A percentile compares a stretch with the other conserved stretches of the same genome.
These are phyloP conservation scores for Arthrobotrys conoides DNA, from an alignment of 2,329 filamentous ascomycete species.

Conservation along the genomic window DNA sequence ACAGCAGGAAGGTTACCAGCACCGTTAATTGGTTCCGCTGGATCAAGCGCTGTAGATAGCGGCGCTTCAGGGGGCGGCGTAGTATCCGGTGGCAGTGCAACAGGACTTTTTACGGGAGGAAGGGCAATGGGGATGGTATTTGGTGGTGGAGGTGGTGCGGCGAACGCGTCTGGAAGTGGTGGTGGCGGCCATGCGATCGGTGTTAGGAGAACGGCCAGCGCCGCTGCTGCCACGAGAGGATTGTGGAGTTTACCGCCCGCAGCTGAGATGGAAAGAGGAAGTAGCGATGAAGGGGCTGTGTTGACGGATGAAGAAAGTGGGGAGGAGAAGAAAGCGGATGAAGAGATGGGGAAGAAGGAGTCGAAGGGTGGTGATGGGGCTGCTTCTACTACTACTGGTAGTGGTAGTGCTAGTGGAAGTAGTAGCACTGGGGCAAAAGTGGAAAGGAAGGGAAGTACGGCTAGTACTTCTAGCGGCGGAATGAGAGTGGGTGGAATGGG, in stretches of 20 bases:
- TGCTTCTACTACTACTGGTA: background rate
- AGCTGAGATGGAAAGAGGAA: slow-evolving; percentile 48
- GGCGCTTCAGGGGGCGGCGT: background rate
- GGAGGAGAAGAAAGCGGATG: slow-evolving; percentile 37
- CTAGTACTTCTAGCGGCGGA: slow-evolving; percentile 22
- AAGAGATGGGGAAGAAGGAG: slow-evolving; percentile 12
- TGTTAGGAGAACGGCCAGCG: slow-evolving; percentile 57
- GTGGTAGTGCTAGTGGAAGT: slow-evolving; percentile 7
- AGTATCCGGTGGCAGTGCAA: background rate
- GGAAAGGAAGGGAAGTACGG: slow-evolving; percentile 33
- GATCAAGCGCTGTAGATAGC: background rate
- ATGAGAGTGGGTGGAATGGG: slow-evolving; percentile 21
- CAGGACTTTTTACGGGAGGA: slow-evolving; percentile 37
- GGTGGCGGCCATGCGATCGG: slow-evolving; percentile 52
- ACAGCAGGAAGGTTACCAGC: slow-evolving; percentile 42
- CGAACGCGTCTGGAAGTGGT: slow-evolving; percentile 14
- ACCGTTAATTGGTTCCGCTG: slow-evolving; percentile 41
- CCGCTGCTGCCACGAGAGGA: slow-evolving; percentile 53
- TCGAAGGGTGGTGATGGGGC: background rate
- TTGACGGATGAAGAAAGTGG: slow-evolving; percentile 57
- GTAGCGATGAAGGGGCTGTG: slow-evolving; percentile 54
- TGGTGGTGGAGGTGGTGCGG: too few species aligned
- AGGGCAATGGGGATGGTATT: slow-evolving; percentile 59
- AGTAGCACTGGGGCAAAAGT: background rate
- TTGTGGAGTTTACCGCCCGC: slow-evolving; percentile 47